These are phyloP conservation scores for Wickerhamiella australiensis DNA, from an alignment of 805 yeast genomes.

Conservation along the genomic window DNA sequence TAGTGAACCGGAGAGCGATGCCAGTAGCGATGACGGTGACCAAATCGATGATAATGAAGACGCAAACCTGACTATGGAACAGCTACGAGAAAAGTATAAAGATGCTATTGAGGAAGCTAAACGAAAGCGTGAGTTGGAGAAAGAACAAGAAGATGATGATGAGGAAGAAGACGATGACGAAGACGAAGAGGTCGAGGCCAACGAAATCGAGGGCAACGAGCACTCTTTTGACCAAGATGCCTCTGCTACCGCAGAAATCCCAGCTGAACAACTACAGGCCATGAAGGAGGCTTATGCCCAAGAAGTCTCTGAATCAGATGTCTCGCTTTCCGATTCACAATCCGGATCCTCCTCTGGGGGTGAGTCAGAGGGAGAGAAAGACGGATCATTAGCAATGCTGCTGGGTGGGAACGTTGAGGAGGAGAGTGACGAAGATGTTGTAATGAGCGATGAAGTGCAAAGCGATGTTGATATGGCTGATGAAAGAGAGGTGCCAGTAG, in stretches of 20 bases:
- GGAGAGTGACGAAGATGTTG: conserved; percentile 6
- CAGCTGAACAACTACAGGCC: not conserved
- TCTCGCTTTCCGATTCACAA: not conserved
- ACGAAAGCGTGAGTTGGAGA: conserved; percentile 9
- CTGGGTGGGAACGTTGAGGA: conserved; percentile 8
- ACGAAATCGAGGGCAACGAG: conserved; percentile 28
- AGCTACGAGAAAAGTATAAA: conserved; percentile 46
- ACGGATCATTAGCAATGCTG: conserved; percentile 4
- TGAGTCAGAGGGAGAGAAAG: conserved; percentile 11
- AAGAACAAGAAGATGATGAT: conserved; percentile 4
- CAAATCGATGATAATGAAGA: conserved; percentile 32
- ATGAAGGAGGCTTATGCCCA: conserved; percentile 7
- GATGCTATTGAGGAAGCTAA: conserved; percentile 22
- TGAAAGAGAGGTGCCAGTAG: conserved; percentile 28
- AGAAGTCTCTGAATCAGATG: conserved; percentile 3
- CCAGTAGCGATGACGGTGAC: conserved; percentile 13
- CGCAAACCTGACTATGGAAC: conserved; percentile 41
- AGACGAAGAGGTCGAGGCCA: conserved; percentile 25
- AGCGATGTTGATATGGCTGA: conserved; percentile 23
- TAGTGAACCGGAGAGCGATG: conserved; percentile 19
- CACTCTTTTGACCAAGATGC: too few relatives aligned
- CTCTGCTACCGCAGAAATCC: too few relatives aligned
- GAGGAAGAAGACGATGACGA: conserved; percentile 18
- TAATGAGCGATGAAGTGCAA: not conserved
- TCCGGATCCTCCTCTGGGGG: conserved; percentile 14